Evolutionary conservation across 129 eudicot species (phyloP), one percentile per base, ranked within the genome.

Genomic region (Gnaphalium uliginosum): DNA sequence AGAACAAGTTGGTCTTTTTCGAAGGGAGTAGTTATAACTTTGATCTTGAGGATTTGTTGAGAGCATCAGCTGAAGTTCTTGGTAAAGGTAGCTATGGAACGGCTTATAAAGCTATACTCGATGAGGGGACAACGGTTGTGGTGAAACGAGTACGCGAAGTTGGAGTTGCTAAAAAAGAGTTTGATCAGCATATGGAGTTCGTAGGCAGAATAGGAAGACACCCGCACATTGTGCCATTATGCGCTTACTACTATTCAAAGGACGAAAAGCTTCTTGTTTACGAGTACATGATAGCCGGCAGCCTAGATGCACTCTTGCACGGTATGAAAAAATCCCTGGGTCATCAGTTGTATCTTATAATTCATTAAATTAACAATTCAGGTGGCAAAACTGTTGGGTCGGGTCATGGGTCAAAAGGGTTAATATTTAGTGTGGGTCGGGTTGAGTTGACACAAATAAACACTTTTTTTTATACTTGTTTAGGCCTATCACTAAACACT

Each of bases 41-140:
- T 50, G 91, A 94, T 84, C 96, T 94, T n/a, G 99, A 94, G 79
- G 99, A 94, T 74, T 58, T 94, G 66, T 64, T 94, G 60, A 87
- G 99, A 79, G 99, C 99, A 18, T 94, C 99, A 0, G 99, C 99
- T 17, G 99, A 94, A 67, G 96, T 94, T 43, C 96, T 94, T 50
- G 99, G 99, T 33, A 94, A 94, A 61, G 99, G 99, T 59, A 87
- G 87, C 58, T 85, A 83, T 67, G 99, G 99, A 62, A 94, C 97
- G 1, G 82, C 97, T 18, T 94, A 94, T 58, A 94, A 89, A 66
- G 99, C 92, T 14, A 78, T 83, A 75, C 71, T 94, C 65, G 99
- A 94, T 54, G 99, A 94, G 62, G 87, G 86, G n/a, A 87, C 86
- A 15, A 83, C 86, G 19, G 96, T 94, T 27, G 99, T 87, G 23